Conservation (phyloP, 495 filamentous ascomycete genomes). For the Penicillium lividum region DNA sequence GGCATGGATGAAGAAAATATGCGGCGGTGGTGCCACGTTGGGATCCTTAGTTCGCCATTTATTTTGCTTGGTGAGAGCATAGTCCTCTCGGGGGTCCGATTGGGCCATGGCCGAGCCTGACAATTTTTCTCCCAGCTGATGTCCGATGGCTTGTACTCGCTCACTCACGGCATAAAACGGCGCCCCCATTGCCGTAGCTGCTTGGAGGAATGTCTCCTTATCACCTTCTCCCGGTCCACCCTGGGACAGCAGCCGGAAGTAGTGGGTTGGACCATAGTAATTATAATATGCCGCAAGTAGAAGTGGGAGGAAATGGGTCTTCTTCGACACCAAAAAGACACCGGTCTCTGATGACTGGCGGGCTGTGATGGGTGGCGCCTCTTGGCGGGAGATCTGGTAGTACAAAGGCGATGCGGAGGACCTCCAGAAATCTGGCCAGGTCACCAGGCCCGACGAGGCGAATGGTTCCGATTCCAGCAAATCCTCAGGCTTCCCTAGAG, state of each 20-base stretch:
- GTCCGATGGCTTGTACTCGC: constrained; percentile 43
- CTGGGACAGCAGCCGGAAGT: constrained; percentile 59
- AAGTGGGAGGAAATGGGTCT: constrained; percentile 50
- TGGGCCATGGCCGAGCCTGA: constrained; percentile 47
- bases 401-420: constrained; percentile 53
- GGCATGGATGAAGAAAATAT: constrained; percentile 55
- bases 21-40: constrained; percentile 30
- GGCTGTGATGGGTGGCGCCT: constrained; percentile 37
- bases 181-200: constrained; percentile 49
- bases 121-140: constrained; percentile 32
- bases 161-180: constrained; percentile 55
- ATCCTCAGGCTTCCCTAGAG: constrained; percentile 51
- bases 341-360: constrained; percentile 57
- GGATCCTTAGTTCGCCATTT: constrained; percentile 43
- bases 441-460: constrained; percentile 52
- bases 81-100: constrained; percentile 48
- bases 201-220: constrained; percentile 64
- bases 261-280: constrained; percentile 57
- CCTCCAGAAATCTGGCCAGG: constrained; percentile 65
- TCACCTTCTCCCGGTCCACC: constrained; percentile 60
- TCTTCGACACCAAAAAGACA: constrained; percentile 58
- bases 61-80: constrained; percentile 35
- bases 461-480: constrained; percentile 55
- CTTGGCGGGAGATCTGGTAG: constrained; percentile 54
- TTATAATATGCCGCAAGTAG: constrained; percentile 66